Evolutionary conservation across 2,329 filamentous ascomycete species (phyloP).

Genomic region (Trichoderma oligosporum): DNA sequence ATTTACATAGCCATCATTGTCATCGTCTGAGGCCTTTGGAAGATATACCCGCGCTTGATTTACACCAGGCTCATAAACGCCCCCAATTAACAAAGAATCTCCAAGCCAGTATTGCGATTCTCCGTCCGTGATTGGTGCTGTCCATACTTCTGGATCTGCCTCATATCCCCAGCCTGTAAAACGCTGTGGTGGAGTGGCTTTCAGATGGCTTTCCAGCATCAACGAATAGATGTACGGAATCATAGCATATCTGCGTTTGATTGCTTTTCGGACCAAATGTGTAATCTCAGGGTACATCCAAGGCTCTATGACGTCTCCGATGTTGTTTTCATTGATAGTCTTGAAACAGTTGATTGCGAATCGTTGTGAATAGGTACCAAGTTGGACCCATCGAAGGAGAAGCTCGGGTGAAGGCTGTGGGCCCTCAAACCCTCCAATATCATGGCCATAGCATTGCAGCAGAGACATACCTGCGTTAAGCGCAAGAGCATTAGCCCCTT

Average conservation of each 20-base stretch:
- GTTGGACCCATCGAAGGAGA: conserved; percentile 68
- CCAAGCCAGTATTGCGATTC: conserved; percentile 74
- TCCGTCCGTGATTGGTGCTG: conserved; percentile 53
- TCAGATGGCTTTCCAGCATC: conserved; percentile 57
- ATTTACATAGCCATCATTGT: conserved; percentile 60
- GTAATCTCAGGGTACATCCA: conserved; percentile 73
- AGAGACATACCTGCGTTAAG: conserved; percentile 65
- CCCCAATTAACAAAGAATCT: conserved; percentile 60
- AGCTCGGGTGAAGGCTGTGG: conserved; percentile 68
- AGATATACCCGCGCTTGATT: conserved; percentile 58
- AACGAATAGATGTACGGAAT: conserved; percentile 69
- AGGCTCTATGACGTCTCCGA: conserved; percentile 72
- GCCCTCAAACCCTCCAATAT: conserved; percentile 73
- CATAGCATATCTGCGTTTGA: conserved; percentile 67
- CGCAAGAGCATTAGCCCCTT: conserved; percentile 65
- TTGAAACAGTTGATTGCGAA: conserved; percentile 80
- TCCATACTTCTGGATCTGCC: conserved; percentile 63
- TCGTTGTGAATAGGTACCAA: conserved; percentile 64
- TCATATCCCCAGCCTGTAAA: conserved; percentile 75
- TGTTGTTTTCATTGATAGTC: conserved; percentile 60
- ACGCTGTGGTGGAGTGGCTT: conserved; percentile 61
- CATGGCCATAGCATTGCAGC: conserved; percentile 67
- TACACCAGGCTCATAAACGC: conserved; percentile 60
- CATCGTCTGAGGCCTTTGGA: conserved; percentile 51
- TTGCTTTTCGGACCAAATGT: conserved; percentile 58